Evolutionary conservation across 2,329 filamentous ascomycete species (phyloP), one percentile per base, ranked within the genome.

Genomic region (Cercospora sp.): DNA sequence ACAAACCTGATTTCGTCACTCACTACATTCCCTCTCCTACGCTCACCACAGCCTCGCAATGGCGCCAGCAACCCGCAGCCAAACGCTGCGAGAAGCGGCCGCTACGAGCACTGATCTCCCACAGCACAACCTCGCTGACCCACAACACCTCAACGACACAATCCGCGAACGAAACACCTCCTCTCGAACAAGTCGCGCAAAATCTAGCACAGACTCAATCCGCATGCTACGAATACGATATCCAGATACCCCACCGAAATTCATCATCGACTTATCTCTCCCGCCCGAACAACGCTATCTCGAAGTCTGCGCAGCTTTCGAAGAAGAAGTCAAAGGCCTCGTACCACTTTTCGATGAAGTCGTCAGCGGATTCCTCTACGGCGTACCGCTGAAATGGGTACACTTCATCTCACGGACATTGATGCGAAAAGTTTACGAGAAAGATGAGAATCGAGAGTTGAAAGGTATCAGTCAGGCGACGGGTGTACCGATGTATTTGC

Each of bases 381-480:
- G 68, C 2, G 53, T 82, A 3, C 71, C 76, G 3, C 71, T 75
- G 12, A 74, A 71, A 4, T 64, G 75, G 3, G 70, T 82, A 0
- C 72, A 75, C 12, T 63, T 73, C 2, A 33, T 86, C 1, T 82
- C 86, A 0, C 79, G 79, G 0, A n/a, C 84, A 0, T 74, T 84
- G 10, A 74, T 90, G 10, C 81, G 83, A 3, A 79, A 83, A 1
- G 77, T 91, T 0, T 80, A 86, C 74, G 82, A 81, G 18, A 64
- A 76, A 0, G 87, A 90, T 72, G 87, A 90, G 75, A 88, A 84
- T 0, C 81, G 84, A 55, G 89, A 91, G 75, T 77, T 91, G n/a
- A 78, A 76, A 3, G 88, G 88, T 0, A 88, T 91, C 40, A 82
- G 83, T 28, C 75, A 79, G 28, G 81, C 77, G 2, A 83, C 82